These are phyloP conservation scores for Aspergillus hiratsukae DNA, from an alignment of 2,329 filamentous ascomycete species.

Conservation along the genomic window DNA sequence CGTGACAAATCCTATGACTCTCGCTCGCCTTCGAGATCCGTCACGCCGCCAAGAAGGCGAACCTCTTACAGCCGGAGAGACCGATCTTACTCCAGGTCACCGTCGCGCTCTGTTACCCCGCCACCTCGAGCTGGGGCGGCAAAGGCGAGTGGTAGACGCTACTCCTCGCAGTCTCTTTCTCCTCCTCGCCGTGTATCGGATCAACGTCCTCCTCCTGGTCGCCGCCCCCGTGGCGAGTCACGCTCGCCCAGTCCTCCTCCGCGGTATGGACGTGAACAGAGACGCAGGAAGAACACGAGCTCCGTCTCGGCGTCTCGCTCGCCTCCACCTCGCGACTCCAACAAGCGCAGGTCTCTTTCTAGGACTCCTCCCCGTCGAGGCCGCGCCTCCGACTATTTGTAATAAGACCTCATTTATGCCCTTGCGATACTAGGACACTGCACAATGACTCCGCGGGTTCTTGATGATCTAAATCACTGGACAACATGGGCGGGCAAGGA, in stretches of 20 bases:
- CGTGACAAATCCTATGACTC: conserved; percentile 26
- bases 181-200: conserved; percentile 27
- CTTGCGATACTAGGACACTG: not conserved
- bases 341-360: conserved; percentile 9
- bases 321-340: conserved; percentile 13
- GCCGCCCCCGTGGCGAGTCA: conserved; percentile 20
- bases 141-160: conserved; percentile 14
- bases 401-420: not conserved
- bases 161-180: conserved; percentile 26
- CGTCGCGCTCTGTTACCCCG: conserved; percentile 27
- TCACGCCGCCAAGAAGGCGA: conserved; percentile 26
- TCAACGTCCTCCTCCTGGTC: conserved; percentile 15
- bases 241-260: conserved; percentile 22
- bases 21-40: conserved; percentile 27
- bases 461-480: not conserved
- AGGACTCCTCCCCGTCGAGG: conserved; percentile 16
- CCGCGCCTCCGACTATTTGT: conserved; percentile 9
- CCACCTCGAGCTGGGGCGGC: conserved; percentile 18
- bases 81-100: conserved; percentile 30
- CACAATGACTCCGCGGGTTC: not conserved
- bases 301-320: conserved; percentile 20
- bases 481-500: not conserved
- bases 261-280: conserved; percentile 7
- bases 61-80: conserved; percentile 16
- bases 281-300: conserved; percentile 13